phyloP scores from a whole-genome alignment of 176 grass and related monocot species.

The Hsuehochloa calcarea region DNA sequence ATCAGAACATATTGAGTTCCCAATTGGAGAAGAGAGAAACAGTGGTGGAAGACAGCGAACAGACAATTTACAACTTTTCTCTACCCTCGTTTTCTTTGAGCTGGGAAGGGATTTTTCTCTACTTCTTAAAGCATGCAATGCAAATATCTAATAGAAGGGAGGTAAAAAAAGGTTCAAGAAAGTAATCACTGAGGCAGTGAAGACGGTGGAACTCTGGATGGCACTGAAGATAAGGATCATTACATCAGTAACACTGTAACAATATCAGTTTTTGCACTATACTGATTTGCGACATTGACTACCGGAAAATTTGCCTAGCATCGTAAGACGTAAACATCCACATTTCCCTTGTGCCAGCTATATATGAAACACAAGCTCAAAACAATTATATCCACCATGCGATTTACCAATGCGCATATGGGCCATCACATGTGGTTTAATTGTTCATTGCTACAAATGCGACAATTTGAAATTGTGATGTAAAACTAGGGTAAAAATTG shows the following conservation, averaged over 20 bases:
- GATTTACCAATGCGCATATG: neutral
- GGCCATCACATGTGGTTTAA: neutral
- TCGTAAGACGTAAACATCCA: neutral
- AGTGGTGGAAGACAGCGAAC: neutral
- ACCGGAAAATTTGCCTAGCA: neutral
- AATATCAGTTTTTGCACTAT: neutral
- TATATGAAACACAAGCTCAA: neutral
- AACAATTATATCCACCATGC: neutral
- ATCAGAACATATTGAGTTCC: neutral
- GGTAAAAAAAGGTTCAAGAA: neutral
- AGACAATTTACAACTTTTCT: neutral
- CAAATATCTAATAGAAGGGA: neutral
- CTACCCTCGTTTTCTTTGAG: neutral
- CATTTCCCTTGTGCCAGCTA: neutral
- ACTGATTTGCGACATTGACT: neutral
- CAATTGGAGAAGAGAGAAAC: neutral
- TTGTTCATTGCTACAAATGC: neutral
- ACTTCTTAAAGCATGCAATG: neutral
- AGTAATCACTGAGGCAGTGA: neutral
- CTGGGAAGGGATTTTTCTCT: neutral
- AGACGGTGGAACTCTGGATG: neutral
- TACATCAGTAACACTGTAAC: neutral
- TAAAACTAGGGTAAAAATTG: too few relatives aligned
- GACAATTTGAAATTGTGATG: too few relatives aligned
- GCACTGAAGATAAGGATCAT: neutral